Evolutionary conservation across 768 basidiomycete genomes (phyloP), one percentile per base, ranked within the genome.

Genomic region (Cyathus striatus): DNA sequence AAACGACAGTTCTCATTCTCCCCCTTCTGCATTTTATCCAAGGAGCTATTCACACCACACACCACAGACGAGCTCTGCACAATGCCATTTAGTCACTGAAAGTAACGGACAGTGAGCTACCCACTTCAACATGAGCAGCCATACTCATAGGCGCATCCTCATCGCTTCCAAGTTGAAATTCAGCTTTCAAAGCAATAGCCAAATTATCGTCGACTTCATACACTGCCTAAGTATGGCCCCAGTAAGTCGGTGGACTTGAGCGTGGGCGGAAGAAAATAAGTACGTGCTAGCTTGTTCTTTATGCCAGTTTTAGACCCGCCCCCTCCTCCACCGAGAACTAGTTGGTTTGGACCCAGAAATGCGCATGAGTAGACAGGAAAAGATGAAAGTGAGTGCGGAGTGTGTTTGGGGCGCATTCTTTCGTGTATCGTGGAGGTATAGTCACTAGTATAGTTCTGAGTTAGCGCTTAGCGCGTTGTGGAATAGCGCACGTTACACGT

Each of bases 101-200:
- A n/a, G n/a, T n/a, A n/a, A n/a, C n/a, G n/a, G 40, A 37, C 40
- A 37, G 46, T 34, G 22, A 46, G 17, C 36, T 12, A 38, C 64
- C 47, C 60, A 86, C 89, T 64, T 79, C 60, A 6, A 69, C 61
- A 57, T 86, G 65, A 10, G 79, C 75, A 14, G 85, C 83, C 73
- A 97, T 83, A 59, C 92, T 95, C 90, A 93, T 97, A n/a, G 96
- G 94, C 4, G 87, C 88, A 63, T 98, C 96, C 58, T 94, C 94
- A 25, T 81, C 86, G 23, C 62, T 75, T 42, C 78, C 83, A 10
- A 99, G 73, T 53, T 90, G 80, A 38, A 82, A 69, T 59, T 96
- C 91, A 51, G 77, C 62, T 20, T 83, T 57, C 1, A 80, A 63
- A 23, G 78, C 65, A 9, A 91, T 58, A 14, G 67, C 62, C 45